Conservation (phyloP, 495 filamentous ascomycete species). For the Penicillium crystallinum region DNA sequence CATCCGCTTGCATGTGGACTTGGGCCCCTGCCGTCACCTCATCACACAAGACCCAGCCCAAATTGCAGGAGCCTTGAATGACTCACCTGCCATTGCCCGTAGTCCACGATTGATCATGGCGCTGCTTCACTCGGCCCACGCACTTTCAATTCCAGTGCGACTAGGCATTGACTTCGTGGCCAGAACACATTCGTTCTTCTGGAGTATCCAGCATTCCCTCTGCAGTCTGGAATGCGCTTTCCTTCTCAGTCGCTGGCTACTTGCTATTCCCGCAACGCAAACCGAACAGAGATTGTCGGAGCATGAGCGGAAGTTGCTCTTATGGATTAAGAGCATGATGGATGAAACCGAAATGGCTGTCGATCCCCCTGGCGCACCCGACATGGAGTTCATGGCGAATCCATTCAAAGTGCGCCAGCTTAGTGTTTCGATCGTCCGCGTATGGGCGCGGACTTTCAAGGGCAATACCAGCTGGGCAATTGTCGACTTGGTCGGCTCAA, state of each 20-base stretch:
- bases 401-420: slow-evolving; percentile 44
- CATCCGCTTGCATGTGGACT: slow-evolving; percentile 47
- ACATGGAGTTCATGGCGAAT: slow-evolving; percentile 42
- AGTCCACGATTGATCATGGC: slow-evolving; percentile 48
- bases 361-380: slow-evolving; percentile 37
- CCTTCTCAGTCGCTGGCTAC: slow-evolving; percentile 50
- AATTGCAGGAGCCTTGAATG: slow-evolving; percentile 37
- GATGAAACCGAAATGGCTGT: slow-evolving; percentile 72
- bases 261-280: slow-evolving; percentile 42
- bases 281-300: slow-evolving; percentile 43
- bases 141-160: slow-evolving; percentile 49
- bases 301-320: slow-evolving; percentile 59
- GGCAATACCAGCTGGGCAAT: slow-evolving; percentile 53
- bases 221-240: slow-evolving; percentile 52
- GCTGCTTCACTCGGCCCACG: slow-evolving; percentile 48
- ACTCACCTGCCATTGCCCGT: slow-evolving; percentile 39
- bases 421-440: slow-evolving; percentile 48
- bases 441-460: slow-evolving; percentile 50
- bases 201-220: slow-evolving; percentile 52
- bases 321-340: slow-evolving; percentile 67
- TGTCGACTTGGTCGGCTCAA: slow-evolving; percentile 46
- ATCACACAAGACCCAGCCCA: slow-evolving; percentile 44
- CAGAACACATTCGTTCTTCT: slow-evolving; percentile 49
- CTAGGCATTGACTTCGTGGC: slow-evolving; percentile 51
- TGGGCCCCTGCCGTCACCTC: slow-evolving; percentile 43